phyloP scores from a whole-genome alignment of 1,139 yeast genomes.

The Yamadazyma triangularis region DNA sequence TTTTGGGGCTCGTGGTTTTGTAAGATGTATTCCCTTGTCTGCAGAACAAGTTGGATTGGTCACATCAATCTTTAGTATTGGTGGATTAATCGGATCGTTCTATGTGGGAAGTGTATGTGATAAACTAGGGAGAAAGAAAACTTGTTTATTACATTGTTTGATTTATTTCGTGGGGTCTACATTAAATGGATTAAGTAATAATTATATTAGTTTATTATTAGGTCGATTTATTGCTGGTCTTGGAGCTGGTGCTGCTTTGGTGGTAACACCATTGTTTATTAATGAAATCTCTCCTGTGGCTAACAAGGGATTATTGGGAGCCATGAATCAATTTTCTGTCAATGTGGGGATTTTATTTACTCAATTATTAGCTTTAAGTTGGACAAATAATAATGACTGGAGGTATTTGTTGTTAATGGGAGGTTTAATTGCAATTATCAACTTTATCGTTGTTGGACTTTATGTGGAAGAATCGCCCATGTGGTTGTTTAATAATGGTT shows the following conservation, averaged over 20 bases:
- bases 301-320: constrained; percentile 73
- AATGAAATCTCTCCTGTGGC: constrained; percentile 72
- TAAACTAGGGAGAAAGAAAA: constrained; percentile 55
- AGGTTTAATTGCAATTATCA: constrained; percentile 45
- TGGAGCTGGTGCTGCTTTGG: constrained; percentile 86
- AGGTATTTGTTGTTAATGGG: constrained; percentile 62
- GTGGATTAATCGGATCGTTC: constrained; percentile 79
- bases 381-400: constrained; percentile 71
- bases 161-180: constrained; percentile 66
- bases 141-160: constrained; percentile 53
- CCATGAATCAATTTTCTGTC: constrained; percentile 82
- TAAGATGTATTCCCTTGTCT: constrained; percentile 53
- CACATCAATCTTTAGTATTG: constrained; percentile 82
- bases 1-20: constrained; percentile 36
- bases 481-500: constrained; percentile 56
- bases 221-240: constrained; percentile 80
- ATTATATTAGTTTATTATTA: constrained; percentile 40
- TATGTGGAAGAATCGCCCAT: constrained; percentile 76
- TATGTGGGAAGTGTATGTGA: constrained; percentile 72
- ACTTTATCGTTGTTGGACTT: constrained; percentile 39
- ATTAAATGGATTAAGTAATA: constrained; percentile 50
- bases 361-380: constrained; percentile 64
- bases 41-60: constrained; percentile 69
- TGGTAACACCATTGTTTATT: constrained; percentile 75
- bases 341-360: constrained; percentile 80